A percentile compares a stretch with the other conserved stretches of the same genome.
phyloP scores from a whole-genome alignment of 495 filamentous ascomycete genomes.

The Polyplosphaeria fusca region DNA sequence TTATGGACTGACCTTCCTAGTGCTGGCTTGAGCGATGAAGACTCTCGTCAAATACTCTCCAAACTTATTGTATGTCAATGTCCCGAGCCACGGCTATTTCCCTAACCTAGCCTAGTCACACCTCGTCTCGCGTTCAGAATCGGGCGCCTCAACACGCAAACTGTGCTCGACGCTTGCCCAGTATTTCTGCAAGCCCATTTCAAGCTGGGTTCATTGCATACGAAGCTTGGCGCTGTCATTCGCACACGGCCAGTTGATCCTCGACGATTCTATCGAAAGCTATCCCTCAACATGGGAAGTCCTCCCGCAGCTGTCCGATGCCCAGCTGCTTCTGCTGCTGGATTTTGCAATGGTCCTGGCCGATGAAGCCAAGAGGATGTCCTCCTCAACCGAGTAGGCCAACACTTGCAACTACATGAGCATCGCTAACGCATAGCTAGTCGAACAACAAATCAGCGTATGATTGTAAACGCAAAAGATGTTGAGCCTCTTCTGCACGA shows the following conservation, averaged over 20 bases:
- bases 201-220: conserved; percentile 66
- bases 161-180: conserved; percentile 77
- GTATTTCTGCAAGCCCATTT: conserved; percentile 70
- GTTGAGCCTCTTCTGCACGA: conserved; percentile 19
- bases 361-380: conserved; percentile 70
- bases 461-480: conserved; percentile 19
- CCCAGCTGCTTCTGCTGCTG: conserved; percentile 57
- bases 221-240: conserved; percentile 65
- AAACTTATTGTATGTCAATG: conserved; percentile 64
- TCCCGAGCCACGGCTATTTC: neutral
- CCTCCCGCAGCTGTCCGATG: conserved; percentile 52
- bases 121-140: conserved; percentile 13
- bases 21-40: conserved; percentile 58
- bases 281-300: conserved; percentile 52
- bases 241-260: conserved; percentile 49
- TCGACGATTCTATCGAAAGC: conserved; percentile 50
- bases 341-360: conserved; percentile 72
- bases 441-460: conserved; percentile 15
- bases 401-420: neutral
- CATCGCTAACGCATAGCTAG: conserved; percentile 5
- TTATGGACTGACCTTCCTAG: conserved; percentile 42
- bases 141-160: conserved; percentile 69
- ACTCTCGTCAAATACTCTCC: conserved; percentile 61
- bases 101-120: conserved; percentile 20
- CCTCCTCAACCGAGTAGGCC: conserved; percentile 42